Evolutionary conservation across 2,329 filamentous ascomycete genomes (phyloP), one percentile per base, ranked within the genome.

Genomic region (Fusarium sp.): DNA sequence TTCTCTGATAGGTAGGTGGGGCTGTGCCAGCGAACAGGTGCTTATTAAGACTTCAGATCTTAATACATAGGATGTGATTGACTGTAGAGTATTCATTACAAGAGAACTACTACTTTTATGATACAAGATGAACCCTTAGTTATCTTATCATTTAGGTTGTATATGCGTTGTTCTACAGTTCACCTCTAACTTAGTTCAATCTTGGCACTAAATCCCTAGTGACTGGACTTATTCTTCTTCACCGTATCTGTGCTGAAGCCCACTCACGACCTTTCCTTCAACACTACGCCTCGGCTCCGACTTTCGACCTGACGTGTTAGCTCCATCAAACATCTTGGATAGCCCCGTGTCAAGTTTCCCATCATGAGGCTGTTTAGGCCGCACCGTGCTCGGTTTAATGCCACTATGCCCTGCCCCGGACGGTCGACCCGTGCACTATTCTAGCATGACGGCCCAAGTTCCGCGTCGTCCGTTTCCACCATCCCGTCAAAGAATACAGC

Each of bases 221-320:
- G 60, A 45, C 59, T 63, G 38, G 51, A 33, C 50, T 39, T 10
- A 33, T 49, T 31, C 52, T 49, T 31, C 52, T 39, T 64, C 61
- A 64, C 61, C 61, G 61, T 64, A 49, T 64, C 59, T 50, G 21
- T 22, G 50, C 53, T 49, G 31, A 58, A 63, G 39, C 33, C 61
- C 61, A 64, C 61, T 31, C 11, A 9, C 10, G 11, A 31, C 28
- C 28, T 31, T 31, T 31, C 10, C 28, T 31, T 31, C 28, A 31
- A 31, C n/a, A 24, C 38, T 34, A 38, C 34, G 33, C 53, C 45
- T 65, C 42, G 61, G 42, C 62, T 54, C 55, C 53, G 31, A 43
- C n/a, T 49, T 54, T 47, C 46, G 31, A 53, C 19, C 49, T 49
- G 53, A 56, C 40, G 34, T 56, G 50, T 44, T 40, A 24, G 31